Evolutionary conservation across 2,329 filamentous ascomycete genomes (phyloP), one percentile per base, ranked within the genome.

Genomic region (Ceratocystiopsis minuta): DNA sequence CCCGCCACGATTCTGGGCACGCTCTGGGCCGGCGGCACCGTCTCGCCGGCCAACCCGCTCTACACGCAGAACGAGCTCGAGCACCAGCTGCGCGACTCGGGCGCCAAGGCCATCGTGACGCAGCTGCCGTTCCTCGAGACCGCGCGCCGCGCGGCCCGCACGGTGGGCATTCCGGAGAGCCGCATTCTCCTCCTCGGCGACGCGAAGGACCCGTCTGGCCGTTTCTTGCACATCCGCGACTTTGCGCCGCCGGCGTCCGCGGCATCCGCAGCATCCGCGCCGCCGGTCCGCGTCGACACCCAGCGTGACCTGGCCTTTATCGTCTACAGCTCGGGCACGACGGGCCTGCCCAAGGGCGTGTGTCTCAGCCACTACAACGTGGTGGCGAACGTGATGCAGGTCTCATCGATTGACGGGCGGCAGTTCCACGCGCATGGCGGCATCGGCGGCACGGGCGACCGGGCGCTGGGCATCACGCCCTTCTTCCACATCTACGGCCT

Each of bases 401-500:
- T 67, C 24, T 56, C 57, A 1, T 53, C 59, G 20, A 61, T 67
- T 5, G 78, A 85, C 44, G 63, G 60, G 2, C 63, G 61, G 0
- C 65, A 74, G 36, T 56, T 82, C 42, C 63, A 60, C 16, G 72
- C 72, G 56, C 63, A 70, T 34, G 75, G 76, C 5, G 68, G 72
- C 1, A 54, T 63, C 2, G 70, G 72, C 52, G 75, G 74, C 10
- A 65, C 74, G 43, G 70, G 75, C 0, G 87, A 94, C 55, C 75
- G 70, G 45, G 64, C 90, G 28, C 59, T 95, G 7, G 82, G 81
- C 2, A 79, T 93, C 45, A 59, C 94, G 12, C 87, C 87, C 0
- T 90, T 94, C 57, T 94, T 86, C 61, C 86, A 94, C 55, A 87
- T 93, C 48, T 94, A 93, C 54, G 80, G 80, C 9, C 69, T 93